Percentiles rank a stretch among this genome's conserved stretches.
These are phyloP conservation scores for Gossypium lobatum DNA, from an alignment of 441 rosid genomes.

Conservation along the genomic window DNA sequence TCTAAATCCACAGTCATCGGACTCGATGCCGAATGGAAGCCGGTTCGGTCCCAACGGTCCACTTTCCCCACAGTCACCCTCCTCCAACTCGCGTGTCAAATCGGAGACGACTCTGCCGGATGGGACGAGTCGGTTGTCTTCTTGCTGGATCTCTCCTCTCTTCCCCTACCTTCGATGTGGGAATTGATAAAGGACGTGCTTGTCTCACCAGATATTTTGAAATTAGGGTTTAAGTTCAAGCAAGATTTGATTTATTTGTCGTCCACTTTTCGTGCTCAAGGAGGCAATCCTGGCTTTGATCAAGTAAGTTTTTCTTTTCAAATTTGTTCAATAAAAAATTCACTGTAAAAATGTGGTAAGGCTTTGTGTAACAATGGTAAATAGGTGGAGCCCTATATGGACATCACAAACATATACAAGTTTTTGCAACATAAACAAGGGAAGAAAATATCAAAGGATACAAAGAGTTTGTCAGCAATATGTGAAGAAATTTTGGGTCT, in stretches of 20 bases:
- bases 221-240: slow-evolving; percentile 75
- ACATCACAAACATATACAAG: slow-evolving; percentile 47
- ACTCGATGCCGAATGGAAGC: slow-evolving; percentile 91
- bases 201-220: slow-evolving; percentile 69
- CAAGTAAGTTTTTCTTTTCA: slow-evolving; percentile 30
- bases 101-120: slow-evolving; percentile 21
- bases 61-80: slow-evolving; percentile 65
- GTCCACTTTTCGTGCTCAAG: slow-evolving; percentile 62
- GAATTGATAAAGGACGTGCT: slow-evolving; percentile 49
- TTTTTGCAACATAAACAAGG: slow-evolving; percentile 52
- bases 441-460: slow-evolving; percentile 53
- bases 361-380: slow-evolving; percentile 22
- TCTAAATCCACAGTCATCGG: slow-evolving; percentile 53
- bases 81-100: slow-evolving; percentile 72
- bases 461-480: slow-evolving; percentile 66
- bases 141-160: slow-evolving; percentile 52
- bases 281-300: slow-evolving; percentile 57
- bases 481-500: slow-evolving; percentile 62
- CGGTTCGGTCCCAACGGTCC: slow-evolving; percentile 28
- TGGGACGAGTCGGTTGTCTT: slow-evolving; percentile 45
- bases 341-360: not conserved
- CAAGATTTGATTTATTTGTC: slow-evolving; percentile 81
- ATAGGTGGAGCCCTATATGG: slow-evolving; percentile 78
- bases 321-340: not conserved
- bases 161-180: slow-evolving; percentile 54